phyloP scores from a whole-genome alignment of 331 rosid genomes.

The Pyrus hybrid region DNA sequence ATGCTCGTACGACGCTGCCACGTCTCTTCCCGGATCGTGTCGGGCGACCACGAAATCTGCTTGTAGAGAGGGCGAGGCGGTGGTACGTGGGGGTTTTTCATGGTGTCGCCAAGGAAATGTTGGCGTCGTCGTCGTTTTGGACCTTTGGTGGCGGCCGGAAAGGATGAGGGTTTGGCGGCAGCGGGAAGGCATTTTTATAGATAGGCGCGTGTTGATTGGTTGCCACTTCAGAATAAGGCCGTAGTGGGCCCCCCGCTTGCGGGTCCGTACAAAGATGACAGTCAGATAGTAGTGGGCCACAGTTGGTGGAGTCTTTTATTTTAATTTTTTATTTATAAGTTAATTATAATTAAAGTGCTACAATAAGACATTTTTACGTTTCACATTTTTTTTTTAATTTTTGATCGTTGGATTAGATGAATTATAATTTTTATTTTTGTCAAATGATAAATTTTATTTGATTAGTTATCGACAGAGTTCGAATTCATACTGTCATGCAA shows the following conservation, averaged over 20 bases:
- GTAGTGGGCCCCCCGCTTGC: neutral
- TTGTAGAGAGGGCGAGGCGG: slow-evolving; percentile 42
- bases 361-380: no score
- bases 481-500: no score
- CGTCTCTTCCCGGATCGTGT: slow-evolving; percentile 55
- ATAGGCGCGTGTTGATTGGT: neutral
- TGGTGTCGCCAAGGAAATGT: neutral
- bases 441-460: no score
- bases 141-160: neutral
- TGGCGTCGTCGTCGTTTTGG: no score
- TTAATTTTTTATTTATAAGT: neutral
- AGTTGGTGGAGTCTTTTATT: neutral
- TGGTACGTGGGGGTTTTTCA: slow-evolving; percentile 29
- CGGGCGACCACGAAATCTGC: slow-evolving; percentile 74
- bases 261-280: neutral
- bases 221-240: neutral
- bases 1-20: slow-evolving; percentile 52
- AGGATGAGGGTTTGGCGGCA: neutral
- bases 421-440: no score
- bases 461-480: no score
- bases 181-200: neutral
- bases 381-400: no score
- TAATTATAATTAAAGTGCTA: neutral
- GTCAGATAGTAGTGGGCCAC: neutral
- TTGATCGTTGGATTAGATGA: no score